phyloP scores from a whole-genome alignment of 2,329 filamentous ascomycete species.

The Alternaria conjuncta region DNA sequence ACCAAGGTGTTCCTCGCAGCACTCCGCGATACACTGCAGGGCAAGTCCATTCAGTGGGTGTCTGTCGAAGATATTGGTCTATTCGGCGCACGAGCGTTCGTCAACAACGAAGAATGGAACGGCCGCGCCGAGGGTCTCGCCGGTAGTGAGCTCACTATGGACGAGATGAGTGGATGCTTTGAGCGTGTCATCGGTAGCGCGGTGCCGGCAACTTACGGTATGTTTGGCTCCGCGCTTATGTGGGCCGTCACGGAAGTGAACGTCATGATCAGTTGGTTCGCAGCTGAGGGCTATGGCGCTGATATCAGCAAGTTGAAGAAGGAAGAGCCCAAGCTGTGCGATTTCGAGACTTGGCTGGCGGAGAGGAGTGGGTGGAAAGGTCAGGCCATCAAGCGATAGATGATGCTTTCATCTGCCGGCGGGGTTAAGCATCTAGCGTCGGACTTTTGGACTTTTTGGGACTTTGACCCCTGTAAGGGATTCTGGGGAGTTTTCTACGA shows the following conservation, averaged over 20 bases:
- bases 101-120: conserved; percentile 54
- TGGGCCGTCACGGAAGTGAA: conserved; percentile 53
- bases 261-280: conserved; percentile 61
- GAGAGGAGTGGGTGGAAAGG: conserved; percentile 54
- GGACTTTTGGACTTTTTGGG: not conserved
- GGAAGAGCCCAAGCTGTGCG: conserved; percentile 54
- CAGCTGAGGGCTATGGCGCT: conserved; percentile 54
- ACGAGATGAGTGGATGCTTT: conserved; percentile 55
- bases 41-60: conserved; percentile 52
- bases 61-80: conserved; percentile 58
- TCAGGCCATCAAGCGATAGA: conserved; percentile 22
- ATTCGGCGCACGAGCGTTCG: conserved; percentile 59
- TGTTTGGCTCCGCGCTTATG: conserved; percentile 52
- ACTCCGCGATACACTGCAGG: conserved; percentile 51
- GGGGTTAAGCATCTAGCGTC: conserved; percentile 1
- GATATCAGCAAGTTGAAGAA: conserved; percentile 53
- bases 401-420: not conserved
- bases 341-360: conserved; percentile 57
- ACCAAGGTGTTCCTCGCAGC: conserved; percentile 58
- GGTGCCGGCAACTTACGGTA: conserved; percentile 52
- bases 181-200: conserved; percentile 54
- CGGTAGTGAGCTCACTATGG: conserved; percentile 59
- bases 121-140: conserved; percentile 57
- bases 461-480: not conserved
- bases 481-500: not conserved